Evolutionary conservation across 768 basidiomycete genomes (phyloP).

Genomic region (Neoboletus magnificus): DNA sequence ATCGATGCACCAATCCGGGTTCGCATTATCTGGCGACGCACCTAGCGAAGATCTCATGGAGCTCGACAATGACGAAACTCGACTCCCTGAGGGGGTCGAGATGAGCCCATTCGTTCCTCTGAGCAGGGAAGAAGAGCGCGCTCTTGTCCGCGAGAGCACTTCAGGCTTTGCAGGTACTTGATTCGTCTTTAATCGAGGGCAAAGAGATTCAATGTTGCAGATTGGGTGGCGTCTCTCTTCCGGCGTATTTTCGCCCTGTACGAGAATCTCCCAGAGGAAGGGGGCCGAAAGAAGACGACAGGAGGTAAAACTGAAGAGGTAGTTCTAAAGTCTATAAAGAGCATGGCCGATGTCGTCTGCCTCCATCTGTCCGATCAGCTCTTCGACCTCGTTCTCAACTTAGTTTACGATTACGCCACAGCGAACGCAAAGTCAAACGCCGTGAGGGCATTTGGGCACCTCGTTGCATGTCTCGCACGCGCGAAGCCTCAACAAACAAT

Average conservation of each 20-base stretch:
- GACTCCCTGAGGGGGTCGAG: slow-evolving; percentile 50
- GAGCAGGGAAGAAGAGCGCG: slow-evolving; percentile 64
- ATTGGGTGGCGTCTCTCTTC: slow-evolving; percentile 79
- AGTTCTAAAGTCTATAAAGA: slow-evolving; percentile 74
- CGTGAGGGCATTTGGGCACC: slow-evolving; percentile 86
- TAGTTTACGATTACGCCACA: slow-evolving; percentile 85
- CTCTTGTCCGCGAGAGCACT: slow-evolving; percentile 73
- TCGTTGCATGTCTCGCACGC: slow-evolving; percentile 80
- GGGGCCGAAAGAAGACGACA: slow-evolving; percentile 79
- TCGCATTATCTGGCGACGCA: slow-evolving; percentile 51
- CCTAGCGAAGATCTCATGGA: slow-evolving; percentile 56
- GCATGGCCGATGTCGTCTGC: slow-evolving; percentile 78
- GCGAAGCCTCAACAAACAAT: slow-evolving; percentile 74
- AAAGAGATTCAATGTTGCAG: slow-evolving; percentile 34
- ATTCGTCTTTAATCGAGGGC: slow-evolving; percentile 4
- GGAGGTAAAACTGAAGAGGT: slow-evolving; percentile 78
- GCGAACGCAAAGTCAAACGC: slow-evolving; percentile 87
- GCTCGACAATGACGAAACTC: slow-evolving; percentile 43
- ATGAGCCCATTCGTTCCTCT: slow-evolving; percentile 36
- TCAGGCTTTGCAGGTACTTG: slow-evolving; percentile 67
- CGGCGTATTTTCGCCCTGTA: slow-evolving; percentile 77
- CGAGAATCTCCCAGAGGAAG: slow-evolving; percentile 94
- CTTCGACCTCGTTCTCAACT: slow-evolving; percentile 81
- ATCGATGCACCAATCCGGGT: slow-evolving; percentile 56
- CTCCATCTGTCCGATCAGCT: slow-evolving; percentile 60